Evolutionary conservation across 2,329 filamentous ascomycete species (phyloP), one percentile per base, ranked within the genome.

Genomic region (Tolypocladium inflatum): DNA sequence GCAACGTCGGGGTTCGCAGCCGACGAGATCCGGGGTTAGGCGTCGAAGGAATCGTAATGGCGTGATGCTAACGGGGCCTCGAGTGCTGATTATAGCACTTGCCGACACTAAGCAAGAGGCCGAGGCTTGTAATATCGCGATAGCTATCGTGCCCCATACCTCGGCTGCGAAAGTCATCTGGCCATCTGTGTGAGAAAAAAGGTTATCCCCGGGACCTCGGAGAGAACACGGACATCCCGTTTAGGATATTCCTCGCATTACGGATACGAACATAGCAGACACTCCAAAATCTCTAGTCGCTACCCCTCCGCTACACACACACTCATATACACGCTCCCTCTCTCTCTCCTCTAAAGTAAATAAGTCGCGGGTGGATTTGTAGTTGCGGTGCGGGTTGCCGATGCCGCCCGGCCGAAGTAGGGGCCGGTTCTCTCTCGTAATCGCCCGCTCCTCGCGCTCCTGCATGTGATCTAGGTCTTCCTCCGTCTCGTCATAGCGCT

Each of bases 371-470:
- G 67, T 68, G 17, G 73, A 66, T 60, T 71, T 68, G 61, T 78
- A 78, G 58, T 68, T 73, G 60, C 67, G 71, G 60, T 71, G 69
- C 30, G 75, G 74, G 62, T 76, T 77, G 23, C 78, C 78, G 43
- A 79, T 80, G 51, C 78, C 78, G 6, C 78, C 79, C 0, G 78
- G 77, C 43, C 71, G 74, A 50, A 82, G 69, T 45, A 82, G 67
- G 5, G 80, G 80, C 60, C 79, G 74, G 43, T 74, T 80, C 66
- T 82, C 79, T 42, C 76, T 67, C 17, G 74, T 77, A 37, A 79
- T 78, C 19, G 79, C 78, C 50, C 75, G 70, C 57, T 81, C 79
- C 62, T 82, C 79, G 23, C 78, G 75, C 59, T 80, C 78, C 59
- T 76, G 68, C 42, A 81, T 77, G 41, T 77, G 73, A 55, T 79